phyloP scores from a whole-genome alignment of 805 yeast genomes.

The Kuraishia piskuri region DNA sequence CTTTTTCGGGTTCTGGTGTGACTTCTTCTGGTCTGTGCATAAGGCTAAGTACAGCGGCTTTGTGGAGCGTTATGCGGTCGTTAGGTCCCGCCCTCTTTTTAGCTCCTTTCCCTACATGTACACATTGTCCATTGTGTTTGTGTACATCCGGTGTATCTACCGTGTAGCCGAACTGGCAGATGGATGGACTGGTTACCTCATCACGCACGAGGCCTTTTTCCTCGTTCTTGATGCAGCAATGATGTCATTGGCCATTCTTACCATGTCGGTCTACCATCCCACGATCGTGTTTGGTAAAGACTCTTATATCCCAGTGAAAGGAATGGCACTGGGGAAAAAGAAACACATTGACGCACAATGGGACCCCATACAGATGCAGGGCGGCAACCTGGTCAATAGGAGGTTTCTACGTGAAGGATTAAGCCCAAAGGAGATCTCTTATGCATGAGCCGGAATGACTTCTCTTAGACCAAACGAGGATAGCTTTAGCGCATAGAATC shows the following conservation, averaged over 20 bases:
- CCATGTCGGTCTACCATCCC: slow-evolving; percentile 53
- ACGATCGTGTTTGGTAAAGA: slow-evolving; percentile 37
- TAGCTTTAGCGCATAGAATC: too few relatives aligned
- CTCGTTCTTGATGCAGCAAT: slow-evolving; percentile 54
- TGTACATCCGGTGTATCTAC: slow-evolving; percentile 63
- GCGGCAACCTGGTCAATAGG: too few relatives aligned
- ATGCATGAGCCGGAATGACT: too few relatives aligned
- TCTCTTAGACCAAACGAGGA: too few relatives aligned
- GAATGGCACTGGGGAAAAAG: slow-evolving; percentile 2
- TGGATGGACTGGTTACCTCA: slow-evolving; percentile 65
- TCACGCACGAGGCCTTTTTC: slow-evolving; percentile 50
- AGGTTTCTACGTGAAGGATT: too few relatives aligned
- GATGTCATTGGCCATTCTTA: slow-evolving; percentile 41
- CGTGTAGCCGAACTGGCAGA: slow-evolving; percentile 64
- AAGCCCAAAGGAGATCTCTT: too few relatives aligned
- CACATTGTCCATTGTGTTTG: slow-evolving; percentile 36
- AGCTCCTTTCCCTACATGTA: slow-evolving; percentile 35
- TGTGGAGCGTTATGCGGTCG: slow-evolving; percentile 22
- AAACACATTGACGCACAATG: background rate
- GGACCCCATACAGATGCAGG: too few relatives aligned
- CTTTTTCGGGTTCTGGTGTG: slow-evolving; percentile 42
- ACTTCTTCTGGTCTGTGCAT: slow-evolving; percentile 35
- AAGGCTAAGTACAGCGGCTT: slow-evolving; percentile 18
- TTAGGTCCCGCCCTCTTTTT: slow-evolving; percentile 29
- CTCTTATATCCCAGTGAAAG: slow-evolving; percentile 4